These are phyloP conservation scores for Coniochaeta prunicola DNA, from an alignment of 2,329 filamentous ascomycete species.

Conservation along the genomic window DNA sequence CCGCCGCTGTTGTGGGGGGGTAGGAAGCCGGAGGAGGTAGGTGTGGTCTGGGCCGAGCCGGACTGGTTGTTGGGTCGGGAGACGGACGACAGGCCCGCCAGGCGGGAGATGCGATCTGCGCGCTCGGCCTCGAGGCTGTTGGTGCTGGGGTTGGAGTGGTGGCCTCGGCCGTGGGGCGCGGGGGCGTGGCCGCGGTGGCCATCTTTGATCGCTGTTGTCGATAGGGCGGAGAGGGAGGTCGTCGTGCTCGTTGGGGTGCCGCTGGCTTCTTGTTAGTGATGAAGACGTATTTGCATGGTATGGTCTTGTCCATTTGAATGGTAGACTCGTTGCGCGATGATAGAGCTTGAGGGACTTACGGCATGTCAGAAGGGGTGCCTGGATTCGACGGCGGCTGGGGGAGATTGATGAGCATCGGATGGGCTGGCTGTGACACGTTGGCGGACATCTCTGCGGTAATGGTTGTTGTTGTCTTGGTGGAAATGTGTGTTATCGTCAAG, in stretches of 20 bases:
- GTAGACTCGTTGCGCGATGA: background rate
- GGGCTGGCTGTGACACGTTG: conserved; percentile 27
- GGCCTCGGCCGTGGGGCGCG: conserved; percentile 47
- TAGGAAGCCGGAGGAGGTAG: conserved; percentile 32
- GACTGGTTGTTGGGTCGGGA: conserved; percentile 39
- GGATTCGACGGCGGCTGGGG: conserved; percentile 76
- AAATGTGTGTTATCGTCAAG: background rate
- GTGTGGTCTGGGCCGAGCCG: background rate
- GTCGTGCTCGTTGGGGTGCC: conserved; percentile 91
- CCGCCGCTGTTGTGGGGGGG: conserved; percentile 41
- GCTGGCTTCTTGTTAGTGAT: too few species aligned
- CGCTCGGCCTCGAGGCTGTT: conserved; percentile 84
- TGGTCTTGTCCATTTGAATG: too few species aligned
- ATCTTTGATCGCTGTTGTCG: conserved; percentile 93
- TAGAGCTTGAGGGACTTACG: conserved; percentile 49
- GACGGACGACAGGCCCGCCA: conserved; percentile 85
- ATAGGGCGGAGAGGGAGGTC: conserved; percentile 84
- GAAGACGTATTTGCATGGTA: too few species aligned
- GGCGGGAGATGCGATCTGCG: conserved; percentile 88
- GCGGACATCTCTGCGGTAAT: background rate
- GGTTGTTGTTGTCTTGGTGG: background rate
- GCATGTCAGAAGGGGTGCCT: conserved; percentile 82
- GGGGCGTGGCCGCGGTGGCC: conserved; percentile 79
- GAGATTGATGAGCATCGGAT: conserved; percentile 72
- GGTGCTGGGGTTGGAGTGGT: conserved; percentile 53